Evolutionary conservation across 2,329 filamentous ascomycete genomes (phyloP), one percentile per base, ranked within the genome.

Genomic region (Colletotrichum higginsianum): DNA sequence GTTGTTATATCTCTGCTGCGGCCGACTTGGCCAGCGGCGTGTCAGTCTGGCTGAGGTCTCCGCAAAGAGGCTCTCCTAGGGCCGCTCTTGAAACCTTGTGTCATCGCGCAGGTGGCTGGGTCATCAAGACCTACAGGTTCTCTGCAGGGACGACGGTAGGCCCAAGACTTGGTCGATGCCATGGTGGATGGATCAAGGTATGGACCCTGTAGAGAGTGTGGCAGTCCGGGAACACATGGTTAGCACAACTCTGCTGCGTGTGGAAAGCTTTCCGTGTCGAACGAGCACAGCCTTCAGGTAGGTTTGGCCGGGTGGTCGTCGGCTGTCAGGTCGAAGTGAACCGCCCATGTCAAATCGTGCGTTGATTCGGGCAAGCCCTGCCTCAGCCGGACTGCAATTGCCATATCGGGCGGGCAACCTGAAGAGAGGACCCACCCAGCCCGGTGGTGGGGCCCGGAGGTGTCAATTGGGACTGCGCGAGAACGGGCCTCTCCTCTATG

Each of bases 71-170:
- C 26, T 60, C 52, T 30, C 38, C 49, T 46, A 30, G 46, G 53
- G 46, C 58, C 53, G 46, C 42, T 55, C 58, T 64, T 68, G 65
- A 71, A 71, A 68, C 65, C 49, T 21, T 21, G 40, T 64, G 40
- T 53, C 65, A 68, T 64, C 68, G 58, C 64, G 58, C 68, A 68
- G 46, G 53, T 68, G 68, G 53, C 68, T 71, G 46, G 64, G 52
- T 63, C 53, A 46, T 68, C 57, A 56, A 50, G 47, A 35, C 38
- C 53, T 67, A 40, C 58, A 38, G 26, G 58, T 50, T 53, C 21
- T 55, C 38, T 55, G 58, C 58, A 58, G 44, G 46, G 58, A 63
- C 46, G 47, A n/a, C 47, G 50, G 35, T 26, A 56, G 42, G 13
- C 40, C 46, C 58, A 40, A 52, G 47, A 60, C 57, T 44, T 62